Conservation (phyloP, 1,284 basidiomycete species). For the Rhodotorula glutinis region DNA sequence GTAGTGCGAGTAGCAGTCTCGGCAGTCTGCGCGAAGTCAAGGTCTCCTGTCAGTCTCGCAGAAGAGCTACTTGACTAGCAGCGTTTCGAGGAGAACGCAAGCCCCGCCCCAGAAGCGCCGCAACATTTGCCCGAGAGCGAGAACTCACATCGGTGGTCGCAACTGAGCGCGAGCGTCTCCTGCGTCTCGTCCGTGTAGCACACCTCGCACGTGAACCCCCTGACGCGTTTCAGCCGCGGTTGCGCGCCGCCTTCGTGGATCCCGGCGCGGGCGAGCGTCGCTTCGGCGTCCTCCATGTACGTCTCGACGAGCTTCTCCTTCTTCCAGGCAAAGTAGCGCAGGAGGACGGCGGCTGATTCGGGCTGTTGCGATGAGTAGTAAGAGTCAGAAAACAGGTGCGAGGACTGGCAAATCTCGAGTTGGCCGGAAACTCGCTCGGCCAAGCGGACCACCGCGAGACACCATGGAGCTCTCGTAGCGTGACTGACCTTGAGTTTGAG, state of each 20-base stretch:
- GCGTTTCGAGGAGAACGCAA: no score
- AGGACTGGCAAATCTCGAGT: no score
- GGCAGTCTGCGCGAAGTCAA: slow-evolving; percentile 57
- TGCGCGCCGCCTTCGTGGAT: slow-evolving; percentile 47
- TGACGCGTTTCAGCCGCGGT: slow-evolving; percentile 43
- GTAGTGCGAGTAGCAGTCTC: slow-evolving; percentile 83
- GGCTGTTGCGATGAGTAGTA: slow-evolving; percentile 44
- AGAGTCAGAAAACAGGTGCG: neutral
- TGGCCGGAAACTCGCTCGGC: no score
- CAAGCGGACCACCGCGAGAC: no score
- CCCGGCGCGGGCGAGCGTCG: slow-evolving; percentile 69
- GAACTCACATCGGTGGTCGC: slow-evolving; percentile 63
- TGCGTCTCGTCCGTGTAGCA: slow-evolving; percentile 70
- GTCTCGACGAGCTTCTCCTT: slow-evolving; percentile 79
- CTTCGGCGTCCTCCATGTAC: slow-evolving; percentile 82
- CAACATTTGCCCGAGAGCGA: no score
- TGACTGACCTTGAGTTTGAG: slow-evolving; percentile 75
- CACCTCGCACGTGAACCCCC: slow-evolving; percentile 78
- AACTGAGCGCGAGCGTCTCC: slow-evolving; percentile 63
- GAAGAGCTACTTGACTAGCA: no score
- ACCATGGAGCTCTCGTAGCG: neutral
- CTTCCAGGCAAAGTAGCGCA: slow-evolving; percentile 90
- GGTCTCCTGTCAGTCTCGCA: no score
- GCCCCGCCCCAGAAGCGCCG: no score
- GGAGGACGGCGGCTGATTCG: slow-evolving; percentile 67